Percentiles rank a stretch among this genome's conserved stretches.
Conservation (phyloP, 2,329 filamentous ascomycete species). For the Clonostachys rosea region DNA sequence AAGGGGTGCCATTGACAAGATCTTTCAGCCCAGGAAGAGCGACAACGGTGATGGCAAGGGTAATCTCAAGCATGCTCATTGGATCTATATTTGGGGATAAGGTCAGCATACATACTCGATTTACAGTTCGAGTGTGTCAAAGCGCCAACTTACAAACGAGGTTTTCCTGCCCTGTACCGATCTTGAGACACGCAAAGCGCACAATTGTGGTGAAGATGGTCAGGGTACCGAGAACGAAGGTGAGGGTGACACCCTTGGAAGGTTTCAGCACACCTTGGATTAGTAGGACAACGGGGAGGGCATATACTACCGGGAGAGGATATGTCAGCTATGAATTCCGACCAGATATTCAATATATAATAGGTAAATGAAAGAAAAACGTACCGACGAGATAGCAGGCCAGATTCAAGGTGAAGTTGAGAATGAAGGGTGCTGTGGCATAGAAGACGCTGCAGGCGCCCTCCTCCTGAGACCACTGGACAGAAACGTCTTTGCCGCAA, state of each 20-base stretch:
- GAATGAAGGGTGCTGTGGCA: slow-evolving; percentile 21
- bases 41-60: slow-evolving; percentile 12
- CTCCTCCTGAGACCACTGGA: slow-evolving; percentile 27
- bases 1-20: slow-evolving; percentile 4
- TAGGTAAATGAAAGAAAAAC: neutral
- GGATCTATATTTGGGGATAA: slow-evolving; percentile 3
- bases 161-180: slow-evolving; percentile 14
- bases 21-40: slow-evolving; percentile 13
- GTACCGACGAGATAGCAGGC: slow-evolving; percentile 22
- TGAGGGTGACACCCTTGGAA: slow-evolving; percentile 12
- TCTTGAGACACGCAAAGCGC: slow-evolving; percentile 13
- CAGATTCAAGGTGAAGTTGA: slow-evolving; percentile 25
- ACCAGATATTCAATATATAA: too few species aligned
- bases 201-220: slow-evolving; percentile 15
- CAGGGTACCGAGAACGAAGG: slow-evolving; percentile 14
- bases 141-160: slow-evolving; percentile 13
- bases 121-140: neutral
- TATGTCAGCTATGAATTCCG: neutral
- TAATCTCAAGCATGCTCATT: slow-evolving; percentile 12
- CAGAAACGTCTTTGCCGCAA: slow-evolving; percentile 22
- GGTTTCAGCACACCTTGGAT: slow-evolving; percentile 12
- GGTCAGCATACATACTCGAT: neutral
- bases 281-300: slow-evolving; percentile 20
- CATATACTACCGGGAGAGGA: slow-evolving; percentile 14
- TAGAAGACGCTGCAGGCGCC: slow-evolving; percentile 27